Percentiles rank a stretch among this genome's conserved stretches.
phyloP scores from a whole-genome alignment of 257 asterid genomes.

The Perilla frutescens region DNA sequence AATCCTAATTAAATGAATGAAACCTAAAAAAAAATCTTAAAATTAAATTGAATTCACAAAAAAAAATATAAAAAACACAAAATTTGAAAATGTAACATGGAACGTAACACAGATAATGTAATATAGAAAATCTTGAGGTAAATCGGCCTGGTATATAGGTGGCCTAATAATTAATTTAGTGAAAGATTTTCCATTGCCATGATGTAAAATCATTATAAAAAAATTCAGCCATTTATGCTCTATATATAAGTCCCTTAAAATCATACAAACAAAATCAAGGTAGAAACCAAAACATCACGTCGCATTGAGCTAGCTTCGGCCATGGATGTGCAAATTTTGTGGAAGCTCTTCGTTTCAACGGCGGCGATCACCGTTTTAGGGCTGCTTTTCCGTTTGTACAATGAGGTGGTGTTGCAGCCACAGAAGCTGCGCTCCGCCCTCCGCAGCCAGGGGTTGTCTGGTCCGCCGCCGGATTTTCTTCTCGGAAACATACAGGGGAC shows the following conservation, averaged over 20 bases:
- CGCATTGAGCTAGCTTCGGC: neutral
- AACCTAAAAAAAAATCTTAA: too few species aligned
- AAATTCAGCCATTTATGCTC: neutral
- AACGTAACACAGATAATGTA: too few species aligned
- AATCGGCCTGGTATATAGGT: too few species aligned
- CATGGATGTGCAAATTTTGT: slow-evolving; percentile 16
- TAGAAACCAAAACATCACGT: too few species aligned
- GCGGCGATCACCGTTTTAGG: slow-evolving; percentile 33
- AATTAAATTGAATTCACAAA: too few species aligned
- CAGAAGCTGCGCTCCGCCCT: slow-evolving; percentile 51
- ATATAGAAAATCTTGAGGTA: too few species aligned
- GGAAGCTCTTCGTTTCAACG: slow-evolving; percentile 25
- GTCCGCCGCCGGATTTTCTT: slow-evolving; percentile 52
- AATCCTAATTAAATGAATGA: too few species aligned
- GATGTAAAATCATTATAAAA: too few species aligned
- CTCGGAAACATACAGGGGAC: slow-evolving; percentile 53
- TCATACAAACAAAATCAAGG: too few species aligned
- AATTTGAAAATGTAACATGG: too few species aligned
- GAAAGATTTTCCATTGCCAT: neutral
- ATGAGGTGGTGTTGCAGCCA: slow-evolving; percentile 49
- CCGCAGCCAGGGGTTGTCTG: slow-evolving; percentile 52
- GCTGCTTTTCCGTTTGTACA: slow-evolving; percentile 40
- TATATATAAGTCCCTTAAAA: neutral
- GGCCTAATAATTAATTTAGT: neutral
- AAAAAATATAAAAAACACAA: too few species aligned